These are phyloP conservation scores for Penicillium coffeae DNA, from an alignment of 495 filamentous ascomycete species.

Conservation along the genomic window DNA sequence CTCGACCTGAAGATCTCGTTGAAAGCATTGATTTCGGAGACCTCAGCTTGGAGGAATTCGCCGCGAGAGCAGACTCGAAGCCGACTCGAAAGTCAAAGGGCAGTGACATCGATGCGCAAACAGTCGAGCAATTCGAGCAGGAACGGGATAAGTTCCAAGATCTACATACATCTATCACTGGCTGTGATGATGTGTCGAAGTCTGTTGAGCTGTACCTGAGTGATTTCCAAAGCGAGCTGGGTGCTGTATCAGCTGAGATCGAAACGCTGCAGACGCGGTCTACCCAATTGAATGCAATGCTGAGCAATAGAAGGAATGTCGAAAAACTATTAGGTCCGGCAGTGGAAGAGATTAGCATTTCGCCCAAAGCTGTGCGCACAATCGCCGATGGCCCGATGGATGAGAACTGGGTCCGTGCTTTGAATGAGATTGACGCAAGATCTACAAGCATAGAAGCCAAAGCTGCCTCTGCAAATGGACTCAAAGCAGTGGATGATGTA, in stretches of 20 bases:
- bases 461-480: conserved; percentile 53
- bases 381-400: conserved; percentile 89
- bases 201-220: conserved; percentile 90
- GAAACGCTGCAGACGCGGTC: conserved; percentile 88
- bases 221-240: conserved; percentile 88
- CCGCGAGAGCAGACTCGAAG: conserved; percentile 35
- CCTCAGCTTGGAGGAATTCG: conserved; percentile 71
- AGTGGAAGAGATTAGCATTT: conserved; percentile 86
- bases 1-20: conserved; percentile 44
- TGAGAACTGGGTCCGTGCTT: conserved; percentile 78
- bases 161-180: conserved; percentile 79
- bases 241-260: conserved; percentile 88
- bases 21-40: conserved; percentile 76
- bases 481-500: conserved; percentile 76
- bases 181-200: conserved; percentile 88
- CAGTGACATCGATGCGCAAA: conserved; percentile 59
- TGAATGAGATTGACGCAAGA: conserved; percentile 80
- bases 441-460: conserved; percentile 66
- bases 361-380: conserved; percentile 73
- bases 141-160: conserved; percentile 90
- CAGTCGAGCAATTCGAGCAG: conserved; percentile 77
- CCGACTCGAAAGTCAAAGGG: conserved; percentile 28
- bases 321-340: conserved; percentile 85
- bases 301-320: conserved; percentile 84
- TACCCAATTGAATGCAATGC: conserved; percentile 72